Base-by-base conservation (phyloP, 176 grass and related monocot genomes). In the Raddia guianensis region DNA sequence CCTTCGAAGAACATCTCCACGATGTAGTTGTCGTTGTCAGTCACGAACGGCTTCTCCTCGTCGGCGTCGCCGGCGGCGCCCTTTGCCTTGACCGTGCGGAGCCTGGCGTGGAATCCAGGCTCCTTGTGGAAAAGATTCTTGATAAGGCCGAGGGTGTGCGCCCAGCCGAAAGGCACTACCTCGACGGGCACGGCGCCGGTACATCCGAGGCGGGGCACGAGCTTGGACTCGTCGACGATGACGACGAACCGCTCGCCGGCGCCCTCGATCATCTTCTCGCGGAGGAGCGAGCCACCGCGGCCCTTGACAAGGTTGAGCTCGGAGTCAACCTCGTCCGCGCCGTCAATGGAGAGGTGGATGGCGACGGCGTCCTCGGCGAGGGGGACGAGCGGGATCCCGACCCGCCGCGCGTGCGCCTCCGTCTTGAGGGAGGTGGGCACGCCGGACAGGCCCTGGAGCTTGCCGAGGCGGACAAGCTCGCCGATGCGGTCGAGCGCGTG, bases 231-330 rank as follows among this genome's bases (percentile, higher is more conserved):
- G 49, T 94, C 92, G 37, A 94, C 86, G 80, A 94, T 94, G 66
- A 94, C 92, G 33, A 94, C 83, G 56, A 94, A 94, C 13, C 63
- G n/a, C 0, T 20, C 48, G 2, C 91, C 85, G 0, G 89, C 86
- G 9, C 83, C 83, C 80, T 94, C 89, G 46, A 94, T 85, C 92
- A 94, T 91, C 81, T 94, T 94, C 80, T 94, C 89, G 5, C 89
- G 74, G 40, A 94, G 89, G 6, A 94, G 89, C 14, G 91, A 94
- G 40, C 91, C 91, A 27, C 86, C 86, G 42, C 86, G 83, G 40
- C 91, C 91, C 75, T 94, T 94, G 56, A 91, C 91, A 57, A 94
- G 91, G 86, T 94, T 94, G 53, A 94, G 79, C 78, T 80, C 82
- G 20, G 85, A 15, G 79, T 94, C 91, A 56, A 94, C 91, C 86